Evolutionary conservation across 148 eudicot species (phyloP), one percentile per base, ranked within the genome.

Genomic region (Silene latifolia): DNA sequence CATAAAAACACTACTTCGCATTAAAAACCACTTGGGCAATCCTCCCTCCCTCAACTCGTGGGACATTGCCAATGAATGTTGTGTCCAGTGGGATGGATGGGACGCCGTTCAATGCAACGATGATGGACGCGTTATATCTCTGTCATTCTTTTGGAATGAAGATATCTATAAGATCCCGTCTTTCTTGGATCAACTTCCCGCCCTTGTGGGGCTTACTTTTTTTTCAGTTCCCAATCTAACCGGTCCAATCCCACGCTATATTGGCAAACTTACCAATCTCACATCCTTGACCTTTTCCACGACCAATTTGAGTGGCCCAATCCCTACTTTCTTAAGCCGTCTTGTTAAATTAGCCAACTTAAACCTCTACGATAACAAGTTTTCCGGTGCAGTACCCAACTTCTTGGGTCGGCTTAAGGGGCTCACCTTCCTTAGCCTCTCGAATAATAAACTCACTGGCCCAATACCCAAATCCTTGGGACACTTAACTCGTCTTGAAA

Each of bases 101-200:
- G 4, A 23, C 0, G 76, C 69, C 0, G 42, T 73, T 14, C 19
- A 14, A 6, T 73, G 76, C 35, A n/a, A 62, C 44, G 15, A 11
- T 2, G n/a, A 73, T 2, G 76, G 68, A 21, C 76, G 51, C 8
- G 24, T 73, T 15, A 47, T 2, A 13, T 44, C 67, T 1, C 21
- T 73, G 18, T 15, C 13, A 12, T 21, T 73, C 17, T 42, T 14
- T 47, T 58, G 57, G 8, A 18, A 9, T 18, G 3, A 46, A 13
- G 76, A 73, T 63, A 63, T 73, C 23, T 27, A 46, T 48, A 15
- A 32, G 0, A 62, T 73, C 12, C 76, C 76, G 13, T 57, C 60
- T 3, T 73, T 61, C 23, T 73, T 73, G n/a, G 69, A 73, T 10
- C 68, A 62, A 62, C 76, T 73, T 63, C 76, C 68, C 0, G 25